phyloP scores from a whole-genome alignment of 2,329 filamentous ascomycete species.

The Talaromyces sp. region DNA sequence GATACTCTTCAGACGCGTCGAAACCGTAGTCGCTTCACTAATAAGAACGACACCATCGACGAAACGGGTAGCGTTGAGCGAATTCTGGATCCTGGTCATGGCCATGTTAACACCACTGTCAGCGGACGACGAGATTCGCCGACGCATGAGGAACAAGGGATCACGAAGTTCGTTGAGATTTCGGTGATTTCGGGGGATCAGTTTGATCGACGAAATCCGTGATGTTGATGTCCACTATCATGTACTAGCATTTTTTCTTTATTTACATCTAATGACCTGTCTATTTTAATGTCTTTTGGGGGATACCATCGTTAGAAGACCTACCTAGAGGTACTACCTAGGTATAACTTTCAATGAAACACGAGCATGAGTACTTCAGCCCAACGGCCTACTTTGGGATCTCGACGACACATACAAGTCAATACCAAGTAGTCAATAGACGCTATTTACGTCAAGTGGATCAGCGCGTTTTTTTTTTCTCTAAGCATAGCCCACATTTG shows the following conservation, averaged over 20 bases:
- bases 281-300: neutral
- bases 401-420: too few species aligned
- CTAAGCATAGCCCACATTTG: too few species aligned
- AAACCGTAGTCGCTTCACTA: neutral
- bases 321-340: neutral
- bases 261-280: neutral
- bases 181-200: conserved; percentile 2
- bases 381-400: too few species aligned
- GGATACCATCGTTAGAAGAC: neutral
- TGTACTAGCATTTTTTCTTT: neutral
- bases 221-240: neutral
- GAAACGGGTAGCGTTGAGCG: conserved; percentile 6
- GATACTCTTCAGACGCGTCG: neutral
- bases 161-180: conserved; percentile 7
- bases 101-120: neutral
- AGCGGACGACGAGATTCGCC: conserved; percentile 1
- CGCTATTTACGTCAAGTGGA: too few species aligned
- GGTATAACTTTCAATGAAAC: neutral
- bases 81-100: neutral
- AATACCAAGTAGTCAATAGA: too few species aligned
- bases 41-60: neutral
- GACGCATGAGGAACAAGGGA: conserved; percentile 1
- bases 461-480: neutral
- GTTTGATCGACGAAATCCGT: conserved; percentile 8
- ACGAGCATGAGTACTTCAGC: too few species aligned